Base-by-base conservation (phyloP, 2,329 filamentous ascomycete species). In the Colletotrichum destructivum region DNA sequence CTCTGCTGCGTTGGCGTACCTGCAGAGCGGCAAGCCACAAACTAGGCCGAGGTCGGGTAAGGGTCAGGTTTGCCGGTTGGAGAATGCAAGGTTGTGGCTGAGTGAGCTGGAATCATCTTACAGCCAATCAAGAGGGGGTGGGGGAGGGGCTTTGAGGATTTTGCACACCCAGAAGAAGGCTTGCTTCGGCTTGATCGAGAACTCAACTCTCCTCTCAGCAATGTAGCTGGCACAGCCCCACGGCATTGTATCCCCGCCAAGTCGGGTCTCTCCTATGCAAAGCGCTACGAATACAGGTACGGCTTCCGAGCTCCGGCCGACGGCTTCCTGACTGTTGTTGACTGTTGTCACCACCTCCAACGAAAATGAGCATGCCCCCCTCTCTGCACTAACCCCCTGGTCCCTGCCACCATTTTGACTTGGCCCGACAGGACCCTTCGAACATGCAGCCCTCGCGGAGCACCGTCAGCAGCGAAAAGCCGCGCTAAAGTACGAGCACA, bases 171-270 rank as follows among this genome's bases (percentile, higher is more conserved):
- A 35, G 26, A 31, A 40, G 42, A 55, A 59, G 66, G 66, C 49
- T 69, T 66, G 54, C 62, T n/a, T 66, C 66, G 66, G 66, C 62
- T 54, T 54, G 62, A 46, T 59, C 62, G 62, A 67, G 6, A 49
- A 62, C 49, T 11, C 13, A 54, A 59, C 55, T 40, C 35, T 63
- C 38, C 38, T 38, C 35, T 65, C 54, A 15, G 49, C 51, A 56
- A 47, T 44, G 59, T 56, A 54, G 63, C 63, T 60, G 44, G 54
- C 63, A 11, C 42, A 46, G 38, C 31, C 8, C n/a, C 55, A 40
- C 12, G 8, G 35, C 13, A 8, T n/a, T 40, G 21, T 31, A 23
- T 23, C 55, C 55, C 54, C 35, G 21, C n/a, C 35, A 57, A 42
- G 55, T 18, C 55, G n/a, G 47, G 47, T 49, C 21, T 49, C 47